phyloP scores from a whole-genome alignment of 2,329 filamentous ascomycete species.

The Zasmidium citrigriseum region DNA sequence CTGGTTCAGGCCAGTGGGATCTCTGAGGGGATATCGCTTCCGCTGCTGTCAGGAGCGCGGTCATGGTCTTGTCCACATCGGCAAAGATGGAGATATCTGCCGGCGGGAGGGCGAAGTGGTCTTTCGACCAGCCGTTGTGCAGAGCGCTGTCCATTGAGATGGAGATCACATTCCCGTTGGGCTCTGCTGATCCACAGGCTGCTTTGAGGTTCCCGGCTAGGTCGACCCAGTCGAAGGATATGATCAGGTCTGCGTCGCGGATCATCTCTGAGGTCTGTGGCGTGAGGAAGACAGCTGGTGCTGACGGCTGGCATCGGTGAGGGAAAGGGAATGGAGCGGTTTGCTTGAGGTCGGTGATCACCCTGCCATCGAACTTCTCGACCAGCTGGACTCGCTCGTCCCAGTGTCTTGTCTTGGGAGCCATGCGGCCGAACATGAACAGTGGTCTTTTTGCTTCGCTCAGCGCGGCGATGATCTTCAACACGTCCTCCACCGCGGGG shows the following conservation, averaged over 20 bases:
- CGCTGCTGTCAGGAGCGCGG: slow-evolving; percentile 11
- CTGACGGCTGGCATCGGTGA: slow-evolving; percentile 13
- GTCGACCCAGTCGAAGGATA: slow-evolving; percentile 25
- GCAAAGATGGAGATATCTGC: slow-evolving; percentile 18
- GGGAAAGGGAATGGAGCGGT: slow-evolving; percentile 18
- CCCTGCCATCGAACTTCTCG: slow-evolving; percentile 19
- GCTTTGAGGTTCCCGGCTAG: slow-evolving; percentile 19
- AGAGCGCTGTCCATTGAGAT: slow-evolving; percentile 18
- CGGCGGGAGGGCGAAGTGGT: slow-evolving; percentile 21
- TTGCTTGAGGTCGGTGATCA: slow-evolving; percentile 24
- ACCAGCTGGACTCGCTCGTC: slow-evolving; percentile 16
- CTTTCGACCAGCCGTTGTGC: slow-evolving; percentile 25
- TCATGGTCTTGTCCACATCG: slow-evolving; percentile 17
- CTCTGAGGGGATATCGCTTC: not conserved
- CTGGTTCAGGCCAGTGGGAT: slow-evolving; percentile 6
- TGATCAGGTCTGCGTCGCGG: slow-evolving; percentile 20
- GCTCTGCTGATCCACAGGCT: slow-evolving; percentile 8
- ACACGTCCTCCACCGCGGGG: slow-evolving; percentile 12
- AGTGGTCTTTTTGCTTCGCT: slow-evolving; percentile 15
- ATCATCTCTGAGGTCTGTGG: slow-evolving; percentile 13
- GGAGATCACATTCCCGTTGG: slow-evolving; percentile 12
- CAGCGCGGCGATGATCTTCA: slow-evolving; percentile 8
- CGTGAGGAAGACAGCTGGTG: slow-evolving; percentile 15
- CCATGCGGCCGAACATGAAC: slow-evolving; percentile 20
- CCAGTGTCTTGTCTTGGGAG: slow-evolving; percentile 9